A percentile compares a stretch with the other conserved stretches of the same genome.
Conservation (phyloP, 108 stramenopile genomes). For the Hondaea fermentalgiana region DNA sequence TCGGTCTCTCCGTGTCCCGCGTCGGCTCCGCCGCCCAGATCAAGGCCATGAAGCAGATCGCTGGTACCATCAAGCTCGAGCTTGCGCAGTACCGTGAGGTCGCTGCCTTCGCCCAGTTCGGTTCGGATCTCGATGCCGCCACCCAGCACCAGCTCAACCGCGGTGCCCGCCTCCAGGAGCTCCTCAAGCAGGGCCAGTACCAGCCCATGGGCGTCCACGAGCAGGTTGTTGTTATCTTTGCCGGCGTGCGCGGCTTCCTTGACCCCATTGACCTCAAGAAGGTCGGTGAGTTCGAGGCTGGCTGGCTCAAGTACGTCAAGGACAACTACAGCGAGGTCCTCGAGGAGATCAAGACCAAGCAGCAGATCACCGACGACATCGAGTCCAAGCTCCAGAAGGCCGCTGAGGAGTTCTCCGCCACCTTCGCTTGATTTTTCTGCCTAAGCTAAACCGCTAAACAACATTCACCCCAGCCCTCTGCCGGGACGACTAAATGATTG, state of each 20-base stretch:
- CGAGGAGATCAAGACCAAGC: slow-evolving; percentile 53
- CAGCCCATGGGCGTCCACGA: slow-evolving; percentile 94
- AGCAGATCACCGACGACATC: slow-evolving; percentile 66
- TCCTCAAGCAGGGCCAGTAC: slow-evolving; percentile 99
- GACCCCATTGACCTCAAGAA: slow-evolving; percentile 95
- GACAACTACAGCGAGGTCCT: slow-evolving; percentile 71
- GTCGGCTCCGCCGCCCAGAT: slow-evolving; percentile 98
- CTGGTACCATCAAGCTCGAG: slow-evolving; percentile 99
- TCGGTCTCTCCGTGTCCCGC: slow-evolving; percentile 96
- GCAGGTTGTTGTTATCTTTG: slow-evolving; percentile 90
- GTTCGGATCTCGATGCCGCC: slow-evolving; percentile 96
- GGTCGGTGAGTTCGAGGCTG: slow-evolving; percentile 84
- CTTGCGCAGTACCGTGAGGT: slow-evolving; percentile 99
- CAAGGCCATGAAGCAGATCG: slow-evolving; percentile 99
- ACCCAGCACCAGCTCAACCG: slow-evolving; percentile 99
- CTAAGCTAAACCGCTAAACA: background rate
- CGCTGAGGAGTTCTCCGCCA: slow-evolving; percentile 87
- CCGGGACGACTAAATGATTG: background rate
- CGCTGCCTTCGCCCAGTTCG: slow-evolving; percentile 99
- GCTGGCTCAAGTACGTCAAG: slow-evolving; percentile 91
- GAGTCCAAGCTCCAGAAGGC: slow-evolving; percentile 75
- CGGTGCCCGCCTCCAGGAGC: slow-evolving; percentile 97
- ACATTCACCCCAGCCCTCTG: background rate
- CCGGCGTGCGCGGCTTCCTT: slow-evolving; percentile 98
- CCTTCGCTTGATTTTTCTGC: slow-evolving; percentile 26